Evolutionary conservation across 768 basidiomycete species (phyloP), one percentile per base, ranked within the genome.

Genomic region (Auriculariales sp.): DNA sequence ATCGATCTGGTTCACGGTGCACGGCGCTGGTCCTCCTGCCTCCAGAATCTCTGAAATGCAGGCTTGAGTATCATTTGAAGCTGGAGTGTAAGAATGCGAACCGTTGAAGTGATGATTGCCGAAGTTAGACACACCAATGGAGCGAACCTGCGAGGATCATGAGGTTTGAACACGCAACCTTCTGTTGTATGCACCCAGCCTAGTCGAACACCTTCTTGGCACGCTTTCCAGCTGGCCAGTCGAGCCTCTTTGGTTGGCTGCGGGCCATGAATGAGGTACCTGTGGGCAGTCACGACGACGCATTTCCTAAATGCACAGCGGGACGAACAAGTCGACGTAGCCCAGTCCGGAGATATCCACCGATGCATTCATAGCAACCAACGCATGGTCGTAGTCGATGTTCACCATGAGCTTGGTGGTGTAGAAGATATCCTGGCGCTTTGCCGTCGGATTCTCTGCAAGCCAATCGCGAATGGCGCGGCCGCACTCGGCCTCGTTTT

Each of bases 251-350:
- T 66, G 4, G 81, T 81, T 17, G 81, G 80, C 42, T 79, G 67
- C 4, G 83, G 81, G 14, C 74, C 75, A 55, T 85, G 82, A 28
- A 85, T 71, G 49, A 84, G 72, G 64, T 83, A 87, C 7, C 85
- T 64, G 57, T 85, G 82, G 52, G 84, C 77, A 57, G 75, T 19
- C 68, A 49, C 45, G 22, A 32, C 31, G 22, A 24, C 15, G 45
- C 25, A 12, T 39, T 42, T 14, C 31, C 9, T 22, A 32, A 30
- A n/a, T 42, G 28, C 25, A 35, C 17, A 19, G 10, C 15, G 10
- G 33, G 4, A 17, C 47, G 59, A 66, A 70, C 7, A 70, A 56
- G 49, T 70, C 68, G 51, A 69, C 67, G 49, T 65, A 68, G 3
- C 59, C 77, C n/a, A 83, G 64, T 0, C 73, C 72, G 59, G 70